phyloP scores from a whole-genome alignment of 78 protist genomes.

The Creolimax fragrantissima region DNA sequence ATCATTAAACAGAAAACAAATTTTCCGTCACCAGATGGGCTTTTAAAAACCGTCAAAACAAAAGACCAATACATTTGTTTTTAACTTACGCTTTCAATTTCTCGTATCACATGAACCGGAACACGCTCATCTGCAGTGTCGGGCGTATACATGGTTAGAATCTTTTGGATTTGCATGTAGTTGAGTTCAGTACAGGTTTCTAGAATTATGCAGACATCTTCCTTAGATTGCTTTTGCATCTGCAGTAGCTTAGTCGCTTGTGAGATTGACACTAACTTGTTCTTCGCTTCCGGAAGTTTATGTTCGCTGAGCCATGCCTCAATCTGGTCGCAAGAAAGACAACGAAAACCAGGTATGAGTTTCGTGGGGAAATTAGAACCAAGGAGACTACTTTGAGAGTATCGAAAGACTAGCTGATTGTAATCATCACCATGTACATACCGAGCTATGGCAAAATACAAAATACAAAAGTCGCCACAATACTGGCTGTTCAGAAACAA shows the following conservation, averaged over 20 bases:
- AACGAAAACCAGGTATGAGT: neutral
- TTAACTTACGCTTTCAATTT: neutral
- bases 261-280: neutral
- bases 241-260: slow-evolving; percentile 18
- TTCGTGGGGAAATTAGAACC: neutral
- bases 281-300: neutral
- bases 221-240: neutral
- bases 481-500: neutral
- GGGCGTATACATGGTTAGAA: slow-evolving; percentile 14
- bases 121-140: neutral
- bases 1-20: too few species aligned
- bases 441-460: too few species aligned
- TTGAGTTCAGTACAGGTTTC: neutral
- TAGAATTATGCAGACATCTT: neutral
- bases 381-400: too few species aligned
- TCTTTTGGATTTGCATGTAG: slow-evolving; percentile 7
- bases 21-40: too few species aligned
- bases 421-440: too few species aligned
- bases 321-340: neutral
- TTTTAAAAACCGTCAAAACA: too few species aligned
- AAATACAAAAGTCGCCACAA: too few species aligned
- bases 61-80: neutral
- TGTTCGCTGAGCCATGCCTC: neutral
- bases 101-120: neutral
- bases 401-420: too few species aligned